Conservation (phyloP, 108 stramenopile genomes). For the Cylindrotheca closterium region DNA sequence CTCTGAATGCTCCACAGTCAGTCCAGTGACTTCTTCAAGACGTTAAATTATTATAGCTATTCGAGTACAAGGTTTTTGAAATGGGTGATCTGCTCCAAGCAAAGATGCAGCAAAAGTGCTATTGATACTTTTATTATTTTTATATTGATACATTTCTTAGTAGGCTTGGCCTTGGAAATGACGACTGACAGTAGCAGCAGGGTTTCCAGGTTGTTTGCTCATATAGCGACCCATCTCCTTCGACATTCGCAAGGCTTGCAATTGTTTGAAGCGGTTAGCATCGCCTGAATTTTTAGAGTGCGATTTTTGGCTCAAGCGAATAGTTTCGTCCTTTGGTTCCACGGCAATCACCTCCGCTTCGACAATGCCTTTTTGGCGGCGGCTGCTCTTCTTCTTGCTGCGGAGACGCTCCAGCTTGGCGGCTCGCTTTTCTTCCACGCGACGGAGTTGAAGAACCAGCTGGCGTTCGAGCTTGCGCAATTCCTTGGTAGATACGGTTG, state of each 20-base stretch:
- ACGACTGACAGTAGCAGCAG: too few species aligned
- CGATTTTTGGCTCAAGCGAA: not conserved
- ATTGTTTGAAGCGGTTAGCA: not conserved
- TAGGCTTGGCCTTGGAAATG: too few species aligned
- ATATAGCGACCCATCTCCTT: not conserved
- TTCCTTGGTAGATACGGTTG: slow-evolving; percentile 13
- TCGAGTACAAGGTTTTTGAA: too few species aligned
- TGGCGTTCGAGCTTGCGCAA: slow-evolving; percentile 24
- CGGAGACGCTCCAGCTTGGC: slow-evolving; percentile 27
- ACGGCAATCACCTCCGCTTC: not conserved
- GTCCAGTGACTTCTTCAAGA: slow-evolving; percentile 35
- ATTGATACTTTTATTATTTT: too few species aligned
- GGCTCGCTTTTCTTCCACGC: slow-evolving; percentile 31
- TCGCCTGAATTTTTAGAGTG: too few species aligned
- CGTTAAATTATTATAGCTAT: too few species aligned
- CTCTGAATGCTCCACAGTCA: slow-evolving; percentile 38
- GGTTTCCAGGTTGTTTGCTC: too few species aligned
- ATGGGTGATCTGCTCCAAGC: too few species aligned
- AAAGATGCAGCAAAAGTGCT: too few species aligned
- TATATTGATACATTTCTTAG: too few species aligned
- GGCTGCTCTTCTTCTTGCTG: not conserved
- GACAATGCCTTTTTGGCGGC: not conserved
- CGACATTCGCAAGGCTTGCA: not conserved
- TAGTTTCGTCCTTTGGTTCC: not conserved
- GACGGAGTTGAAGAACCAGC: slow-evolving; percentile 16